These are phyloP conservation scores for Neurospora sp. DNA, from an alignment of 495 filamentous ascomycete species.

Conservation along the genomic window DNA sequence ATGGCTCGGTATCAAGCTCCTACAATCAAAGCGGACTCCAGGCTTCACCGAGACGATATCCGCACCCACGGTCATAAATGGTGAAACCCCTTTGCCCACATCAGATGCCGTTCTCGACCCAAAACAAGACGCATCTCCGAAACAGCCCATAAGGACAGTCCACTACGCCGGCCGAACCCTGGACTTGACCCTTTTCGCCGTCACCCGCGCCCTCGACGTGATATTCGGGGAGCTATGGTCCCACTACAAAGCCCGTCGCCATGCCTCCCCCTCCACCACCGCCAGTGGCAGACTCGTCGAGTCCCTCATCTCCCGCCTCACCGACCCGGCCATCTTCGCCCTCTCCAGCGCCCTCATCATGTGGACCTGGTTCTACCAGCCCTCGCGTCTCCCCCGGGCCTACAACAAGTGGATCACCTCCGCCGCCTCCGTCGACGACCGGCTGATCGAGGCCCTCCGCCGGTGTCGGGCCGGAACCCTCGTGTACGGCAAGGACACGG, in stretches of 20 bases:
- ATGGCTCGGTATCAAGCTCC: slow-evolving; percentile 38
- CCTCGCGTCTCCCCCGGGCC: slow-evolving; percentile 55
- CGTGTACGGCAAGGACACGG: slow-evolving; percentile 70
- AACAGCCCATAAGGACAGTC: slow-evolving; percentile 16
- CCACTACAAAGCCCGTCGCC: slow-evolving; percentile 28
- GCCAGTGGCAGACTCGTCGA: slow-evolving; percentile 25
- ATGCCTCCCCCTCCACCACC: slow-evolving; percentile 34
- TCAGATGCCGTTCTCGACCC: neutral
- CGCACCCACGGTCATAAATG: neutral
- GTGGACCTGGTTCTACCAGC: slow-evolving; percentile 82
- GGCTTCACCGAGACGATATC: slow-evolving; percentile 27
- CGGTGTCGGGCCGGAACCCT: slow-evolving; percentile 53
- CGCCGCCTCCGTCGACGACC: slow-evolving; percentile 67
- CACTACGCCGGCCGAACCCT: slow-evolving; percentile 65
- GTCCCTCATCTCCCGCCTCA: slow-evolving; percentile 37
- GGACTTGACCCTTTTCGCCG: slow-evolving; percentile 77
- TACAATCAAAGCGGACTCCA: slow-evolving; percentile 36
- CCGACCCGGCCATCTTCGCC: slow-evolving; percentile 68
- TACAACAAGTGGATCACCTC: slow-evolving; percentile 83
- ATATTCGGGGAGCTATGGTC: slow-evolving; percentile 58
- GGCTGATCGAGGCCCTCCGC: slow-evolving; percentile 66
- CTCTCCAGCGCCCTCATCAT: slow-evolving; percentile 71
- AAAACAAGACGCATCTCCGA: neutral
- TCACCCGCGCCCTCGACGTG: slow-evolving; percentile 65
- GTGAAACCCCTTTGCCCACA: neutral